Evolutionary conservation across 106 monocot species (phyloP).

Genomic region (Dioscorea alata): DNA sequence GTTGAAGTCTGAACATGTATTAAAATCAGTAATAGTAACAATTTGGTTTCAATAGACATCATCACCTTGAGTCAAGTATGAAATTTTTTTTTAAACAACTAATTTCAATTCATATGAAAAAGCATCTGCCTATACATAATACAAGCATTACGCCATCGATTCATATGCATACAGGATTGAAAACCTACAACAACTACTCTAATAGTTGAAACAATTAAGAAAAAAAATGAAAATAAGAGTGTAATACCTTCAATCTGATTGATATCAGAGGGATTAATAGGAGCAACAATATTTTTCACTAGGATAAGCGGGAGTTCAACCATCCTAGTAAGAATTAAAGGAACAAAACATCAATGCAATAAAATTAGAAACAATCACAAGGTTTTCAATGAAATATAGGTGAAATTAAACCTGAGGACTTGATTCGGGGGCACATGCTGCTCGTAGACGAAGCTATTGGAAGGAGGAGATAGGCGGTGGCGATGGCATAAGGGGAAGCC

Average conservation of each 20-base stretch:
- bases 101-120: no score
- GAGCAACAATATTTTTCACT: constrained; percentile 73
- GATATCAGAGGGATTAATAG: constrained; percentile 97
- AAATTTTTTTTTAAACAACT: no score
- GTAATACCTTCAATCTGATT: constrained; percentile 84
- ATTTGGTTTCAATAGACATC: no score
- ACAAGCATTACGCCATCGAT: no score
- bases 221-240: neutral
- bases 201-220: no score
- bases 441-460: constrained; percentile 82
- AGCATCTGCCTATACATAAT: no score
- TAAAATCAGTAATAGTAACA: no score
- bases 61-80: no score
- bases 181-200: no score
- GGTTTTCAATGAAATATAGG: neutral
- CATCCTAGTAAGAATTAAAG: constrained; percentile 21
- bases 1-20: no score
- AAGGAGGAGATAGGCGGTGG: constrained; percentile 63
- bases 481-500: no score
- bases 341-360: neutral
- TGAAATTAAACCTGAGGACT: constrained; percentile 39
- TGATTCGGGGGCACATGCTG: constrained; percentile 71
- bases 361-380: neutral
- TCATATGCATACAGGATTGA: no score
- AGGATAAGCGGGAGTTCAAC: constrained; percentile 64